A percentile compares a stretch with the other conserved stretches of the same genome.
These are phyloP conservation scores for Trichoderma aggressivum DNA, from an alignment of 2,329 filamentous ascomycete species.

Conservation along the genomic window DNA sequence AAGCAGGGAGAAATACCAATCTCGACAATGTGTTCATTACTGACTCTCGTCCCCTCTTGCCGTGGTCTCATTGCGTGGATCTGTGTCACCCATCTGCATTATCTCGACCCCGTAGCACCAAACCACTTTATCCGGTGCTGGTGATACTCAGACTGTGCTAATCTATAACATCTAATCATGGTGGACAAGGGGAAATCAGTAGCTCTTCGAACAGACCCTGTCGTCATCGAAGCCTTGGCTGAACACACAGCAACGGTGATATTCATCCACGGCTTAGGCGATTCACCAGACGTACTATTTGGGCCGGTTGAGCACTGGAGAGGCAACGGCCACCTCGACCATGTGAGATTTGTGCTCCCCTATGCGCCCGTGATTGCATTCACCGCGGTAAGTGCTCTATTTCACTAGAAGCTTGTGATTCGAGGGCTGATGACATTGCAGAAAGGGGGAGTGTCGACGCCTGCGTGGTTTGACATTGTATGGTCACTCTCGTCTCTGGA, in stretches of 20 bases:
- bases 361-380: slow-evolving; percentile 85
- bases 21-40: not conserved
- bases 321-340: slow-evolving; percentile 71
- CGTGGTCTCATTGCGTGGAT: not conserved
- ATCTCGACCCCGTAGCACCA: not conserved
- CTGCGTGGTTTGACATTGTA: slow-evolving; percentile 84
- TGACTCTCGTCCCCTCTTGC: not conserved
- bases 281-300: slow-evolving; percentile 74
- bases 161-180: not conserved
- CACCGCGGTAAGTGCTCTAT: slow-evolving; percentile 47
- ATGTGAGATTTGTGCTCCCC: slow-evolving; percentile 92
- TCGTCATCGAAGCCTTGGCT: slow-evolving; percentile 74
- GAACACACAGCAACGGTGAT: slow-evolving; percentile 93
- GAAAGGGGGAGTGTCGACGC: slow-evolving; percentile 77
- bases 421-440: slow-evolving; percentile 31
- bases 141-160: not conserved
- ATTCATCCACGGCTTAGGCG: slow-evolving; percentile 87
- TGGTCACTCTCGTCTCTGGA: slow-evolving; percentile 8
- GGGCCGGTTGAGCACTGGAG: slow-evolving; percentile 85
- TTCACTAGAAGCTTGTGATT: not conserved
- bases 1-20: not conserved
- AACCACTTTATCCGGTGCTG: not conserved
- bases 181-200: not conserved
- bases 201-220: slow-evolving; percentile 42
- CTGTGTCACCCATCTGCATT: not conserved